phyloP scores from a whole-genome alignment of 208 protist genomes.

The Trichomonas vaginalis region DNA sequence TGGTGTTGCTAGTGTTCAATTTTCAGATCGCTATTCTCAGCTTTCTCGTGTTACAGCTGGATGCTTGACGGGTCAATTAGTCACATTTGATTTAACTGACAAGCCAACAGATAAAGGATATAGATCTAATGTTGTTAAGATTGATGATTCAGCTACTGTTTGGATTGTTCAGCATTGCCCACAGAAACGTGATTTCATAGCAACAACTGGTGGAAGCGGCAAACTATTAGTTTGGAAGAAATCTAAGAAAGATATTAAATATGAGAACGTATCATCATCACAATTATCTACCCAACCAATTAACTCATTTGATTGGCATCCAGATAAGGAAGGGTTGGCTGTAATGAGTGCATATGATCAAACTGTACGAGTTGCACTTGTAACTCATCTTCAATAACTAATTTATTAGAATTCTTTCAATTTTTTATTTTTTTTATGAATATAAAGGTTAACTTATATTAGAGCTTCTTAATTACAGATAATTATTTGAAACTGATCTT shows the following conservation, averaged over 20 bases:
- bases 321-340: slow-evolving; percentile 35
- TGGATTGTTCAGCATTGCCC: slow-evolving; percentile 39
- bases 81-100: not conserved
- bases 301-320: slow-evolving; percentile 36
- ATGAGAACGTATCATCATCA: not conserved
- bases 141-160: slow-evolving; percentile 29
- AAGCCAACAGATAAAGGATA: not conserved
- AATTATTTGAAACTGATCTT: too few species aligned
- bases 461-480: too few species aligned
- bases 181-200: slow-evolving; percentile 38
- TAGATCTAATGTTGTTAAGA: not conserved
- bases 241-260: not conserved
- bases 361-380: slow-evolving; percentile 24
- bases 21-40: not conserved
- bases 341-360: slow-evolving; percentile 39
- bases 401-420: too few species aligned
- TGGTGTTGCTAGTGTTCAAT: not conserved
- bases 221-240: slow-evolving; percentile 36
- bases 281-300: slow-evolving; percentile 34
- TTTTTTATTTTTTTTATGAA: too few species aligned
- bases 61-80: not conserved
- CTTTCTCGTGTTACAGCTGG: not conserved
- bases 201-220: slow-evolving; percentile 38
- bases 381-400: slow-evolving; percentile 24
- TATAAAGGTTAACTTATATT: too few species aligned